Evolutionary conservation across 2,329 filamentous ascomycete genomes (phyloP).

Genomic region (Botrytis galanthina): DNA sequence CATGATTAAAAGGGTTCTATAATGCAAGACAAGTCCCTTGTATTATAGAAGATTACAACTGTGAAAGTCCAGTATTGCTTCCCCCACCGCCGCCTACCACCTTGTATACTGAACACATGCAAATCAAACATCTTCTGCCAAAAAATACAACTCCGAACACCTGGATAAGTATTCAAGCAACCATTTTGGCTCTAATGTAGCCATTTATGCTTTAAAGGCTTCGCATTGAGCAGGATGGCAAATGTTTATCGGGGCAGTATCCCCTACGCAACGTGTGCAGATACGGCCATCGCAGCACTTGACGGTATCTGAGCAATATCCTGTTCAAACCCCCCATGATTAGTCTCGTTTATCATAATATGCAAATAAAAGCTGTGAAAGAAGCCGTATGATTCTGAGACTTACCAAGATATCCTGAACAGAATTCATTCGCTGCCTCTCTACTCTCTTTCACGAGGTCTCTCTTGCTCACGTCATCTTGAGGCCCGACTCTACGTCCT

Average conservation of each 20-base stretch:
- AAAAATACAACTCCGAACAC: background rate
- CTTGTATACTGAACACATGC: background rate
- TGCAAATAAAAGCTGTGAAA: background rate
- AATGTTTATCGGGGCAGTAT: background rate
- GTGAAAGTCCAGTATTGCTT: background rate
- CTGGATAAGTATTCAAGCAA: background rate
- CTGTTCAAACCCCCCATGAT: background rate
- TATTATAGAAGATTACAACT: background rate
- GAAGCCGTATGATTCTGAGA: background rate
- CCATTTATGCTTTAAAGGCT: background rate
- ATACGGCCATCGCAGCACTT: background rate
- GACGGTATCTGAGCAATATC: background rate
- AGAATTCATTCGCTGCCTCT: background rate
- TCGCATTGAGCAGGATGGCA: background rate
- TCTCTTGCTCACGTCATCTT: background rate
- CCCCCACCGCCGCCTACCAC: background rate
- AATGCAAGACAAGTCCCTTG: background rate
- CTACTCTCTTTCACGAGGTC: background rate
- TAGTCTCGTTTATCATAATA: background rate
- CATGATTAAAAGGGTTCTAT: background rate
- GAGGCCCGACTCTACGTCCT: background rate
- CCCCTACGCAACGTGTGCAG: background rate
- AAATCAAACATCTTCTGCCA: background rate
- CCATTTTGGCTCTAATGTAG: background rate
- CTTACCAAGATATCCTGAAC: background rate